phyloP scores from a whole-genome alignment of 78 protist species.

The Salpingoeca rosetta region DNA sequence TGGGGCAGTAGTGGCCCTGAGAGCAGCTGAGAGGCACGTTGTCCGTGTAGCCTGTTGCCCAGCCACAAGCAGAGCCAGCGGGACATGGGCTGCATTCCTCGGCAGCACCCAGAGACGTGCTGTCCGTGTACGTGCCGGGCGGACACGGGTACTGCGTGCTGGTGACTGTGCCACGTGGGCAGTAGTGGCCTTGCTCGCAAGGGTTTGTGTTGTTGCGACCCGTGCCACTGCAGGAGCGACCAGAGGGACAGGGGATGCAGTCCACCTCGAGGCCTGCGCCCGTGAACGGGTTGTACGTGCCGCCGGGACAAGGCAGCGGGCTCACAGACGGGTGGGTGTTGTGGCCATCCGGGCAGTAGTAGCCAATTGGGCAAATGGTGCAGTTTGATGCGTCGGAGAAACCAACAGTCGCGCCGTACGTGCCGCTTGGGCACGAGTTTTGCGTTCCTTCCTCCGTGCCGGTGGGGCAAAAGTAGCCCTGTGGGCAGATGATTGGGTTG shows the following conservation, averaged over 20 bases:
- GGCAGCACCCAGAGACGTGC: too few relatives aligned
- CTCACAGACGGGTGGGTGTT: too few relatives aligned
- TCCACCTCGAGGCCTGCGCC: neutral
- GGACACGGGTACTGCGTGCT: constrained; percentile 9
- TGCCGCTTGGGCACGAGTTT: constrained; percentile 15
- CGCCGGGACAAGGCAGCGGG: constrained; percentile 20
- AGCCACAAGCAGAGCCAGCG: neutral
- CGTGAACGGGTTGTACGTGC: constrained; percentile 7
- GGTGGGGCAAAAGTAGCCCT: constrained; percentile 16
- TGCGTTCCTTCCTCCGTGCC: neutral
- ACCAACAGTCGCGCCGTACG: neutral
- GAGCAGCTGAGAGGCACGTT: constrained; percentile 13
- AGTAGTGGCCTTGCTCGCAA: constrained; percentile 26
- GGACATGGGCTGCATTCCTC: neutral
- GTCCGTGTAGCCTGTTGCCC: too few relatives aligned
- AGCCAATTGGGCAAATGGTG: constrained; percentile 10
- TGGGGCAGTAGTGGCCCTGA: constrained; percentile 36
- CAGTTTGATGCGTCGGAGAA: neutral
- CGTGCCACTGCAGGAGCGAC: constrained; percentile 8
- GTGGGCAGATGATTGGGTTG: constrained; percentile 28
- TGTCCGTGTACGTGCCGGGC: constrained; percentile 7
- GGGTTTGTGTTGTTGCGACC: neutral
- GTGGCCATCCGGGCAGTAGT: constrained; percentile 18
- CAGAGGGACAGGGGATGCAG: constrained; percentile 14
- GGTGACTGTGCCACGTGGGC: constrained; percentile 9